phyloP scores from a whole-genome alignment of 2,329 filamentous ascomycete species.

The Aspergillus sergii region DNA sequence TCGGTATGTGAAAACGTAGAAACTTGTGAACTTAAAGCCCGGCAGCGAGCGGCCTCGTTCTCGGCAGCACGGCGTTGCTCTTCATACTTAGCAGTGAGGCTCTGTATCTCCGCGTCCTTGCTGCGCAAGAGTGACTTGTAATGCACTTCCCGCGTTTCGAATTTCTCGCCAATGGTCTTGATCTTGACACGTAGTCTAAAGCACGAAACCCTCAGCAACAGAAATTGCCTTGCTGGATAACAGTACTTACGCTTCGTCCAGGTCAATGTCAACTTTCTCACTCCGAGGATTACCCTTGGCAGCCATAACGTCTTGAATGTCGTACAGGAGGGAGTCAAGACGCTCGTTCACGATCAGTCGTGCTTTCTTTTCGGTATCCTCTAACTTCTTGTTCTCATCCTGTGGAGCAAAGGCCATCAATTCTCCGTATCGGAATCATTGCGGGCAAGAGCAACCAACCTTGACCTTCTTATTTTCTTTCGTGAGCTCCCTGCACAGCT shows the following conservation, averaged over 20 bases:
- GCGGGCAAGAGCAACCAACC: slow-evolving; percentile 53
- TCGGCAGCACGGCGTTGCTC: slow-evolving; percentile 88
- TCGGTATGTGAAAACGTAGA: slow-evolving; percentile 96
- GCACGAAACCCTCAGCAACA: slow-evolving; percentile 22
- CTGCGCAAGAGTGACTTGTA: slow-evolving; percentile 90
- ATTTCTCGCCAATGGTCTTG: slow-evolving; percentile 95
- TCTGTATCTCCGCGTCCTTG: slow-evolving; percentile 94
- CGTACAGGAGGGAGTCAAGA: slow-evolving; percentile 75
- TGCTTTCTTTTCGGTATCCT: slow-evolving; percentile 81
- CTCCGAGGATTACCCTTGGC: slow-evolving; percentile 81
- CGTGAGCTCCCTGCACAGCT: slow-evolving; percentile 89
- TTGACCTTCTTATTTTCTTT: slow-evolving; percentile 98
- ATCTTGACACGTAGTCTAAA: slow-evolving; percentile 67
- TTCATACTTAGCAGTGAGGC: slow-evolving; percentile 84
- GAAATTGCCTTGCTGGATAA: slow-evolving; percentile 9
- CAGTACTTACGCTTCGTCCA: slow-evolving; percentile 78
- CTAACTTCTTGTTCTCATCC: slow-evolving; percentile 91
- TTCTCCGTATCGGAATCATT: neutral
- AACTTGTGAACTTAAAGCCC: slow-evolving; percentile 86
- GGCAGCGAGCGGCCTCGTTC: slow-evolving; percentile 74
- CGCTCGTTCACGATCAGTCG: slow-evolving; percentile 83
- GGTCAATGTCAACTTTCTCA: slow-evolving; percentile 79
- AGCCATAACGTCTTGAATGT: slow-evolving; percentile 85
- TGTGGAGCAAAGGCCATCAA: slow-evolving; percentile 37
- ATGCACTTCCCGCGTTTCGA: slow-evolving; percentile 91